Evolutionary conservation across 108 stramenopile species (phyloP).

Genomic region (Ochromonas danica): DNA sequence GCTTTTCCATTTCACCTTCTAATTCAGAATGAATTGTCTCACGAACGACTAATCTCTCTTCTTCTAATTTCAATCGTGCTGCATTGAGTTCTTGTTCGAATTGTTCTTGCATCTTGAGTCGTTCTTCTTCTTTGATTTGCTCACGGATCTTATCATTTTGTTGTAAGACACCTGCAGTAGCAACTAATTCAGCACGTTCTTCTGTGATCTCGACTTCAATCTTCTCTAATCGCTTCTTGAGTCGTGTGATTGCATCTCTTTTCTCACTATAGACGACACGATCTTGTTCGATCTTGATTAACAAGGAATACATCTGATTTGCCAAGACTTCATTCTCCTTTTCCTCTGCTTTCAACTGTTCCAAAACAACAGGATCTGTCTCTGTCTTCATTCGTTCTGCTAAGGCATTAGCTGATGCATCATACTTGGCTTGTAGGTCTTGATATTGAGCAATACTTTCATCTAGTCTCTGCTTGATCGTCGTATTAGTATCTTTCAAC

Average conservation of each 20-base stretch:
- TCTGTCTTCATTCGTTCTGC: conserved; percentile 23
- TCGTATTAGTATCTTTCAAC: conserved; percentile 49
- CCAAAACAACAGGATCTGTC: not conserved
- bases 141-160: conserved; percentile 46
- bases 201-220: conserved; percentile 51
- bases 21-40: not conserved
- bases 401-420: not conserved
- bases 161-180: conserved; percentile 46
- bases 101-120: conserved; percentile 43
- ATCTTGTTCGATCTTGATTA: conserved; percentile 38
- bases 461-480: conserved; percentile 47
- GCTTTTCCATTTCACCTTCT: conserved; percentile 7
- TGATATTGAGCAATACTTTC: conserved; percentile 49
- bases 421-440: conserved; percentile 35
- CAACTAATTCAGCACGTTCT: conserved; percentile 57
- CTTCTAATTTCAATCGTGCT: not conserved
- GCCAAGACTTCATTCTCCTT: conserved; percentile 39
- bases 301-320: conserved; percentile 22
- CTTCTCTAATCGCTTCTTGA: conserved; percentile 42
- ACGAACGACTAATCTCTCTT: conserved; percentile 1
- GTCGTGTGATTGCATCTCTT: conserved; percentile 28
- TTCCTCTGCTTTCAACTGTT: conserved; percentile 36
- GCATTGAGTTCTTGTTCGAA: conserved; percentile 4
- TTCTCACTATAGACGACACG: not conserved
- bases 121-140: conserved; percentile 49